Evolutionary conservation across 441 rosid species (phyloP), one percentile per base, ranked within the genome.

Genomic region (Biscutella laevigata): DNA sequence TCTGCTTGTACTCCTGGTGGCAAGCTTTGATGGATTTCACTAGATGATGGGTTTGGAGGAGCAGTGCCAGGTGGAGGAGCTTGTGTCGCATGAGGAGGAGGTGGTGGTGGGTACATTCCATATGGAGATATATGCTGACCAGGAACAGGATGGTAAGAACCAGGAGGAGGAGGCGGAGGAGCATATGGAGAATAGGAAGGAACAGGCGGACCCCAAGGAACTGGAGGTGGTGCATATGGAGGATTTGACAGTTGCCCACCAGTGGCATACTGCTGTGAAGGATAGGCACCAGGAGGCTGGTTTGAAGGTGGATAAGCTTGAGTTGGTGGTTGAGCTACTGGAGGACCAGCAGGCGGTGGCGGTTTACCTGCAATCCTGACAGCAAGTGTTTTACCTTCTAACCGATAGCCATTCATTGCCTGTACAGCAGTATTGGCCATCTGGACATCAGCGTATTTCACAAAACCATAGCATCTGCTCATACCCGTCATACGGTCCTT

Each of bases 331-430:
- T 66, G 55, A 2, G 81, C 69, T 29, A 79, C 59, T 7, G 95
- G 87, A 44, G 96, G 89, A 36, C 76, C 82, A 13, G 80, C 36
- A 16, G 95, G 89, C 62, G 81, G 94, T 10, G 94, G 95, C 11
- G 80, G 84, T 72, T 86, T 92, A 24, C 99, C 92, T 13, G 97
- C 94, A 72, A 92, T 89, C 69, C 92, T 86, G 70, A 88, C 95
- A 49, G 94, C 94, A 55, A 92, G 88, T 30, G 94, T 80, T 53
- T 87, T 74, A 33, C 89, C 98, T 49, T 88, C 94, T 6, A 88
- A 63, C 7, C 79, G 76, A 57, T 70, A 77, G 35, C 96, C 96
- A 61, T 79, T 92, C 94, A 92, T 88, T 66, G 82, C 74, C 46
- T 76, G 74, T 64, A 79, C 76, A 38, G 98, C 98, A 57, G 64